phyloP scores from a whole-genome alignment of 2,329 filamentous ascomycete species.

The Hypoxylon sp. region DNA sequence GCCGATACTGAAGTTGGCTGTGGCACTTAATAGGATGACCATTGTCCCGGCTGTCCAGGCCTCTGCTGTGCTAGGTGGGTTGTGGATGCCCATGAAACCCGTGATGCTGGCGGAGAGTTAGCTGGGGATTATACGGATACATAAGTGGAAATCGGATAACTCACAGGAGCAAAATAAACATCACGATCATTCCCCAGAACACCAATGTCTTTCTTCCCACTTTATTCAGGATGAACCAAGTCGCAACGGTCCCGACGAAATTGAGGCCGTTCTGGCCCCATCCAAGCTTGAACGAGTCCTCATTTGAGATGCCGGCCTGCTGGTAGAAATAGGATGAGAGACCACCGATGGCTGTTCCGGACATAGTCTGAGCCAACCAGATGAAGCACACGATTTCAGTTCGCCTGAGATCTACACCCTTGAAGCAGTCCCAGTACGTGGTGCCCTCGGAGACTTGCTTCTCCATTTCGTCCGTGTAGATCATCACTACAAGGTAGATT shows the following conservation, averaged over 20 bases:
- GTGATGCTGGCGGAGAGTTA: constrained; percentile 46
- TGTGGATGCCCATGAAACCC: constrained; percentile 53
- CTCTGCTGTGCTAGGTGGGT: constrained; percentile 59
- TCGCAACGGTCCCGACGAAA: constrained; percentile 59
- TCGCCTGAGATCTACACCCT: constrained; percentile 57
- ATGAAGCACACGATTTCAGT: constrained; percentile 57
- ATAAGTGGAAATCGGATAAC: constrained; percentile 51
- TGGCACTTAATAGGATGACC: constrained; percentile 60
- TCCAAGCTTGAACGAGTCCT: constrained; percentile 54
- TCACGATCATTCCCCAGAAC: constrained; percentile 58
- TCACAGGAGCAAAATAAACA: constrained; percentile 58
- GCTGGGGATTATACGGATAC: too few species aligned
- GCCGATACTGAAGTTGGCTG: constrained; percentile 63
- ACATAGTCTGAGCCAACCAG: constrained; percentile 55
- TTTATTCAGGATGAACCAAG: constrained; percentile 59
- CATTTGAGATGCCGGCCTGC: constrained; percentile 55
- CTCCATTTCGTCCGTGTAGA: constrained; percentile 61
- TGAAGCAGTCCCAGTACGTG: constrained; percentile 60
- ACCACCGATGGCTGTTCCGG: constrained; percentile 54
- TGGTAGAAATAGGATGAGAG: constrained; percentile 57
- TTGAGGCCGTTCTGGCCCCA: constrained; percentile 59
- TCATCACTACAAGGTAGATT: constrained; percentile 56
- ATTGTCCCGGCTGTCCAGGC: constrained; percentile 60
- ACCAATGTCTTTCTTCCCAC: constrained; percentile 61
- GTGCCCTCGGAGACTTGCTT: constrained; percentile 55